phyloP scores from a whole-genome alignment of 169 alveolate species.

The Toxoplasma gondii region DNA sequence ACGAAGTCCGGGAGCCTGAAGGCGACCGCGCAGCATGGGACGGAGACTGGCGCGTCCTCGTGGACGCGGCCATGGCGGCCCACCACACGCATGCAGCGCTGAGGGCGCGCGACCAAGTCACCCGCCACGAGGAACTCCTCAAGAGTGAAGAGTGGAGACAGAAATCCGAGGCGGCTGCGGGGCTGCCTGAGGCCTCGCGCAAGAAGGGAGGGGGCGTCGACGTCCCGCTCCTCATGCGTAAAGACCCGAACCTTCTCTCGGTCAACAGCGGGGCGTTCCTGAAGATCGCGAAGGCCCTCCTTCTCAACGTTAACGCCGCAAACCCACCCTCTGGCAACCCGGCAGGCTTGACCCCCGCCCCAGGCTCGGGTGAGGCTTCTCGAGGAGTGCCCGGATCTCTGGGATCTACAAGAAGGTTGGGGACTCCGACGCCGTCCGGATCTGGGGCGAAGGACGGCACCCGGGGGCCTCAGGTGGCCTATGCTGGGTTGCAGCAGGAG shows the following conservation, averaged over 20 bases:
- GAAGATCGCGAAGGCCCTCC: slow-evolving; percentile 15
- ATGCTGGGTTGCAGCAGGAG: background rate
- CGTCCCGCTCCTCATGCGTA: slow-evolving; percentile 39
- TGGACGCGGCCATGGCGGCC: slow-evolving; percentile 42
- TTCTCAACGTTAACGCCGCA: slow-evolving; percentile 21
- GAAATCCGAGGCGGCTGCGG: slow-evolving; percentile 41
- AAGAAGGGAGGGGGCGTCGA: slow-evolving; percentile 31
- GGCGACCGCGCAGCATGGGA: slow-evolving; percentile 11
- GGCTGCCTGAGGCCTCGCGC: slow-evolving; percentile 30
- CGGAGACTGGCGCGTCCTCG: slow-evolving; percentile 60
- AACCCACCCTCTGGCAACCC: background rate
- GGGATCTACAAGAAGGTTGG: background rate
- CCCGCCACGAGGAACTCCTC: slow-evolving; percentile 35
- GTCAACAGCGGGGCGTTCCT: slow-evolving; percentile 5
- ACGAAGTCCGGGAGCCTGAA: background rate
- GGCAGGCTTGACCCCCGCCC: background rate
- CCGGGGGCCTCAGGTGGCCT: background rate
- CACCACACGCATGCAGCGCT: slow-evolving; percentile 36
- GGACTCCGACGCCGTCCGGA: slow-evolving; percentile 21
- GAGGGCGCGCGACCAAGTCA: slow-evolving; percentile 39
- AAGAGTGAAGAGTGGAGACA: slow-evolving; percentile 53
- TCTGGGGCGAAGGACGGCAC: background rate
- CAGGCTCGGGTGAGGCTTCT: background rate
- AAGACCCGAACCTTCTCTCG: slow-evolving; percentile 46
- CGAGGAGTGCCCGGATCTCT: background rate